A percentile compares a stretch with the other conserved stretches of the same genome.
Evolutionary conservation across 768 basidiomycete species (phyloP).

Genomic region (Phlebiopsis gigantea): DNA sequence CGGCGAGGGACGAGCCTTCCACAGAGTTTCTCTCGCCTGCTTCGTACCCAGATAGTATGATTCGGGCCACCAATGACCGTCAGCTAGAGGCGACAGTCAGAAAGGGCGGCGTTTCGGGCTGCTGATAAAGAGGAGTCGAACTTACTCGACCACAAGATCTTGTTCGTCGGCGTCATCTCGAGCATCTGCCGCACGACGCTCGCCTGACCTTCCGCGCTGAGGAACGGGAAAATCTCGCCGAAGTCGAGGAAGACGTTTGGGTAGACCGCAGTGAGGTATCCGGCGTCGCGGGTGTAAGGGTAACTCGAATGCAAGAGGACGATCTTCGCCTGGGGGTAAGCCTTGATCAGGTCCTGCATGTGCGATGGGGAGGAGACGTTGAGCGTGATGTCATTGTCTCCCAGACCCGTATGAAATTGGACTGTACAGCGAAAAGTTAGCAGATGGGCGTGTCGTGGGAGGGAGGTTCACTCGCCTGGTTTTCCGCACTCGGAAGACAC

Average conservation of each 20-base stretch:
- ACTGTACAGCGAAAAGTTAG: slow-evolving; percentile 34
- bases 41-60: slow-evolving; percentile 61
- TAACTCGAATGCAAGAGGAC: slow-evolving; percentile 76
- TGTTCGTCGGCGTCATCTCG: slow-evolving; percentile 71
- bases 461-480: slow-evolving; percentile 42
- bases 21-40: slow-evolving; percentile 62
- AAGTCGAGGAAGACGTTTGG: slow-evolving; percentile 75
- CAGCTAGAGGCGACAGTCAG: slow-evolving; percentile 30
- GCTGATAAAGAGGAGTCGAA: neutral
- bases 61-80: slow-evolving; percentile 76
- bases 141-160: slow-evolving; percentile 79
- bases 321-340: slow-evolving; percentile 52
- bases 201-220: slow-evolving; percentile 61
- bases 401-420: slow-evolving; percentile 81
- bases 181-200: slow-evolving; percentile 55
- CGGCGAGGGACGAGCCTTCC: slow-evolving; percentile 35
- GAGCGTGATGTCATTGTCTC: slow-evolving; percentile 66
- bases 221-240: slow-evolving; percentile 70
- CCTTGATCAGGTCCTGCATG: slow-evolving; percentile 64
- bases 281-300: slow-evolving; percentile 73
- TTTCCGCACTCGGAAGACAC: slow-evolving; percentile 49
- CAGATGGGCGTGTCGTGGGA: neutral
- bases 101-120: too few species aligned
- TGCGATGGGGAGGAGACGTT: slow-evolving; percentile 55
- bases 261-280: slow-evolving; percentile 69